Evolutionary conservation across 768 basidiomycete genomes (phyloP), one percentile per base, ranked within the genome.

Genomic region (Trametes cingulata): DNA sequence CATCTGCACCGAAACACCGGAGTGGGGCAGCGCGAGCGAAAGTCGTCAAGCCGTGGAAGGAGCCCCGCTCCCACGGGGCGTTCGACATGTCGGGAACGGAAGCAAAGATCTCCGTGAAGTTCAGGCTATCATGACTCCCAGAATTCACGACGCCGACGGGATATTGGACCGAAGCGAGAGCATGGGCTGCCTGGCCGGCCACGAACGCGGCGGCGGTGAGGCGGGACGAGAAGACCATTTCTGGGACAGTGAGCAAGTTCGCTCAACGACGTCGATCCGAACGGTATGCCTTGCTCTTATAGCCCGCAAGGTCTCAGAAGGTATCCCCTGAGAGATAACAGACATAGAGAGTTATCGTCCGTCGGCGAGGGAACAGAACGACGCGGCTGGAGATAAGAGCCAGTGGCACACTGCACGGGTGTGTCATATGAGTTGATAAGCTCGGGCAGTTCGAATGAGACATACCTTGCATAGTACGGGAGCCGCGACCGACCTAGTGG

Each of bases 31-130:
- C 58, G 20, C 52, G 59, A 14, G 70, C 71, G 49, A 67, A 73
- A 6, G 65, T 72, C 13, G 70, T 71, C 43, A 73, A 53, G 2
- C 72, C 72, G 59, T 72, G 65, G 68, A 67, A 71, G 7, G 67
- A 39, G 20, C 59, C 50, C 20, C 65, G 50, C 33, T 58, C 41
- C 65, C 65, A 66, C n/a, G 56, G 36, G 27, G 51, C 52, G 41
- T 58, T 58, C 10, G 61, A 58, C 56, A 37, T 58, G 61, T 58
- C 52, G 33, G 54, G 51, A 3, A 24, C 52, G 33, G 61, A 37
- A 13, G 52, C 46, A 25, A 58, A 63, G 29, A 63, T 47, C 56
- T 58, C 56, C 1, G 61, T 58, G 57, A 63, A 58, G 52, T 63
- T 63, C 9, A 62, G 61, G 51, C 56, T 25, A 25, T 27, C 56